These are phyloP conservation scores for Moesziomyces globuligerus DNA, from an alignment of 1,284 basidiomycete species.

Conservation along the genomic window DNA sequence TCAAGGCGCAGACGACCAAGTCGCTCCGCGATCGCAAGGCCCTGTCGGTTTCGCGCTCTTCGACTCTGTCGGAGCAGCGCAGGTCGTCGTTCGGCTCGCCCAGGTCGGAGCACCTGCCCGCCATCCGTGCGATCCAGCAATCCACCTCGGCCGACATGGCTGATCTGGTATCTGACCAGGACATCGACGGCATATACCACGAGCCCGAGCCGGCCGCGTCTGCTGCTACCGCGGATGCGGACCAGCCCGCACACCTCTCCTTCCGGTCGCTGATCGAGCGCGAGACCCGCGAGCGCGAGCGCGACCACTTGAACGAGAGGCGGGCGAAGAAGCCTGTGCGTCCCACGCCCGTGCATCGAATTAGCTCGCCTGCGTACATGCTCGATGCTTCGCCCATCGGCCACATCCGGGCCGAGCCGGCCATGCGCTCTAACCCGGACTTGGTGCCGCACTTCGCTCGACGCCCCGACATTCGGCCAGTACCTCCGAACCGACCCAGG, in stretches of 20 bases:
- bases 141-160: slow-evolving; percentile 1
- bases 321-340: slow-evolving; percentile 13
- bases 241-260: slow-evolving; percentile 5
- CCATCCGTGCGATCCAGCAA: slow-evolving; percentile 1
- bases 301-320: slow-evolving; percentile 11
- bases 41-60: slow-evolving; percentile 32
- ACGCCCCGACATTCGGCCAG: slow-evolving; percentile 32
- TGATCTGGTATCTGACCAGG: background rate
- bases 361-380: slow-evolving; percentile 47
- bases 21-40: slow-evolving; percentile 49
- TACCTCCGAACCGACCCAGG: slow-evolving; percentile 9
- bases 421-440: slow-evolving; percentile 34
- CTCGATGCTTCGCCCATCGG: slow-evolving; percentile 38
- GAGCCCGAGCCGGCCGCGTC: background rate
- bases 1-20: slow-evolving; percentile 47
- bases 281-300: slow-evolving; percentile 38
- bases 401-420: slow-evolving; percentile 22
- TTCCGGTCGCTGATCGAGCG: slow-evolving; percentile 38
- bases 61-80: slow-evolving; percentile 35
- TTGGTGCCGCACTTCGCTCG: slow-evolving; percentile 12
- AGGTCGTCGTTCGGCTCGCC: slow-evolving; percentile 47
- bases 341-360: slow-evolving; percentile 29
- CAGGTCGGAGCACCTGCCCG: slow-evolving; percentile 31
- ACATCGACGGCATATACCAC: background rate
- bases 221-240: background rate